These are phyloP conservation scores for Pugionium cornutum DNA, from an alignment of 345 rosid species.

Conservation along the genomic window DNA sequence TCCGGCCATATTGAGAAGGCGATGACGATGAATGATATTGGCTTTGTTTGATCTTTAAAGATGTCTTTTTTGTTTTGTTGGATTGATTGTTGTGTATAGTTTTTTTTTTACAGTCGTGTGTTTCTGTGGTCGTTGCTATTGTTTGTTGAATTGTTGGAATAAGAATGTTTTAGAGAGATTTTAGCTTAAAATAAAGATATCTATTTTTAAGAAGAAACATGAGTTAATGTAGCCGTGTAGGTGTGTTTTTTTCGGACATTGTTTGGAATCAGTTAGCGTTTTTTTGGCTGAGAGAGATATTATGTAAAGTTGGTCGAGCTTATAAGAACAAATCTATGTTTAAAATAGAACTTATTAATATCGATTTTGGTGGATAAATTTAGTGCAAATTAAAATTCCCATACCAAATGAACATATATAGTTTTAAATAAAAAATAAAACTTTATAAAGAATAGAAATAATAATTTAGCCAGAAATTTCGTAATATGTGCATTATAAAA, in stretches of 20 bases:
- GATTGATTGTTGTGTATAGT: slow-evolving; percentile 5
- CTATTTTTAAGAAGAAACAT: slow-evolving; percentile 30
- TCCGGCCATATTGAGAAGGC: slow-evolving; percentile 34
- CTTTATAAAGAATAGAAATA: too few relatives aligned
- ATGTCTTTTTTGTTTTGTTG: background rate
- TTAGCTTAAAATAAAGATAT: slow-evolving; percentile 16
- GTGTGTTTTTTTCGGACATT: slow-evolving; percentile 8
- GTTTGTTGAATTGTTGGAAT: slow-evolving; percentile 16
- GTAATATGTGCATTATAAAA: too few relatives aligned
- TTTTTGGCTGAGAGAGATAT: slow-evolving; percentile 19
- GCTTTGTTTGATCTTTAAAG: slow-evolving; percentile 11
- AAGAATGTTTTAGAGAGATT: slow-evolving; percentile 30
- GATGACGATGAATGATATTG: slow-evolving; percentile 24
- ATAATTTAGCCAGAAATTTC: too few relatives aligned
- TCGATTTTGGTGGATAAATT: too few relatives aligned
- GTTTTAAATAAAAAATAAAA: too few relatives aligned
- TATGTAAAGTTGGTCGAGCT: background rate
- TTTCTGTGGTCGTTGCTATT: slow-evolving; percentile 24
- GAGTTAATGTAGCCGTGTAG: slow-evolving; percentile 8
- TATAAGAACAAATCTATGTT: too few relatives aligned
- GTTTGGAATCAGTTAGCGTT: slow-evolving; percentile 21
- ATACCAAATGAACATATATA: too few relatives aligned
- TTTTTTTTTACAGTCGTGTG: slow-evolving; percentile 1
- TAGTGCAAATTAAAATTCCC: too few relatives aligned
- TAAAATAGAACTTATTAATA: too few relatives aligned